Conservation (phyloP, 495 filamentous ascomycete species). For the Neurospora terricola region DNA sequence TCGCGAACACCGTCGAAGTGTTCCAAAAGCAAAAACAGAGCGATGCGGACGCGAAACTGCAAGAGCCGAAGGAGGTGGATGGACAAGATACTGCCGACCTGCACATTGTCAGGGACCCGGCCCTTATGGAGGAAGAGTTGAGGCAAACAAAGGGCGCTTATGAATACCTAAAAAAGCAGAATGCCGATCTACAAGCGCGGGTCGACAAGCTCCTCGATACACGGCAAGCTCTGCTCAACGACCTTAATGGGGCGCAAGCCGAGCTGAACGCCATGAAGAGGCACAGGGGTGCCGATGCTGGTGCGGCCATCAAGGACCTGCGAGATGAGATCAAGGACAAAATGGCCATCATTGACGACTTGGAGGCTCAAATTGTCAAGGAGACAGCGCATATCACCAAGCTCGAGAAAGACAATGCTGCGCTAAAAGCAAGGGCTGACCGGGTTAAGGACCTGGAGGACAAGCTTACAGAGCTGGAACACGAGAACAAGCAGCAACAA, state of each 20-base stretch:
- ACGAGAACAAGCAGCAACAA: conserved; percentile 61
- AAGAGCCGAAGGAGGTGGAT: conserved; percentile 1
- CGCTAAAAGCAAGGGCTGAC: conserved; percentile 33
- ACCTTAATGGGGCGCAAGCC: conserved; percentile 18
- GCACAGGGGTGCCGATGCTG: conserved; percentile 17
- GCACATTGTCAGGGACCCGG: conserved; percentile 18
- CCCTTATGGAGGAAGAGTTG: conserved; percentile 24
- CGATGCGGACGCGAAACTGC: conserved; percentile 1
- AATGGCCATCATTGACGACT: conserved; percentile 24
- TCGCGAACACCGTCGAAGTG: conserved; percentile 24
- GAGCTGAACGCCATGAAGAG: conserved; percentile 21
- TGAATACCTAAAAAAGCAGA: conserved; percentile 20
- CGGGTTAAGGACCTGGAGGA: conserved; percentile 37
- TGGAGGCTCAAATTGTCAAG: conserved; percentile 31
- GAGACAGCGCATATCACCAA: conserved; percentile 15
- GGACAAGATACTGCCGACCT: conserved; percentile 1
- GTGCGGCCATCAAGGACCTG: conserved; percentile 23
- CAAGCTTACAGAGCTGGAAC: conserved; percentile 56
- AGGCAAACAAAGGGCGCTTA: conserved; percentile 19
- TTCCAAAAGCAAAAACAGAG: conserved; percentile 15
- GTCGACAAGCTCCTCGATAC: conserved; percentile 24
- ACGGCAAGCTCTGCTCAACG: conserved; percentile 18
- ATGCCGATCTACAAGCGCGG: conserved; percentile 23
- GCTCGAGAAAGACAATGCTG: conserved; percentile 34
- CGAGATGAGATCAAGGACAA: conserved; percentile 32